A percentile compares a stretch with the other conserved stretches of the same genome.
Evolutionary conservation across 73 alveolate genomes (phyloP).

Genomic region (Blepharisma stoltei): DNA sequence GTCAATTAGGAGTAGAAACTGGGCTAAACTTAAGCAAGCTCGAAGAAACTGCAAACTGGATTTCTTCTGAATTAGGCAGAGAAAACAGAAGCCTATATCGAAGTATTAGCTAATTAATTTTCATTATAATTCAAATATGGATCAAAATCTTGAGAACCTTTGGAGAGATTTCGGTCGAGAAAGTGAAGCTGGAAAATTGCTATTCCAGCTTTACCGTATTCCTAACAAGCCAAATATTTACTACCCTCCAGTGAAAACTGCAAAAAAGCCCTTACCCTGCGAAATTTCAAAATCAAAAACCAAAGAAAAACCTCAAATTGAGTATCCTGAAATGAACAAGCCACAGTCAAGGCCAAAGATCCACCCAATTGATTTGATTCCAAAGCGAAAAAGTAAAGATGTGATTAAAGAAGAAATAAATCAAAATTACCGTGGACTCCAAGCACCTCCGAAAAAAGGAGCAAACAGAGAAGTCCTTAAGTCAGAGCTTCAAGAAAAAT

Average conservation of each 20-base stretch:
- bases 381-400: conserved; percentile 36
- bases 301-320: conserved; percentile 40
- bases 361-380: conserved; percentile 51
- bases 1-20: conserved; percentile 77
- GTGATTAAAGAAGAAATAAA: conserved; percentile 39
- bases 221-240: conserved; percentile 43
- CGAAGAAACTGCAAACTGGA: conserved; percentile 55
- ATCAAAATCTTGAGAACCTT: conserved; percentile 16
- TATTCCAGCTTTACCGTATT: conserved; percentile 37
- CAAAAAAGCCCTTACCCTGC: conserved; percentile 32
- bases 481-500: conserved; percentile 44
- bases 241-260: conserved; percentile 54
- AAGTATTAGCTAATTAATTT: background rate
- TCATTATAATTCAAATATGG: background rate
- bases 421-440: conserved; percentile 30
- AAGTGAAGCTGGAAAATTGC: conserved; percentile 51
- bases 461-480: conserved; percentile 36
- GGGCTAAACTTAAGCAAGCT: conserved; percentile 69
- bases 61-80: conserved; percentile 43
- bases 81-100: conserved; percentile 37
- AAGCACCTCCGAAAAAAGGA: conserved; percentile 44
- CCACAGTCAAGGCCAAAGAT: conserved; percentile 32
- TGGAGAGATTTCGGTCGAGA: conserved; percentile 47
- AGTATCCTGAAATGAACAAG: conserved; percentile 46
- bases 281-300: conserved; percentile 39